A percentile compares a stretch with the other conserved stretches of the same genome.
phyloP scores from a whole-genome alignment of 495 filamentous ascomycete species.

The Hyaloscypha hepaticicola region DNA sequence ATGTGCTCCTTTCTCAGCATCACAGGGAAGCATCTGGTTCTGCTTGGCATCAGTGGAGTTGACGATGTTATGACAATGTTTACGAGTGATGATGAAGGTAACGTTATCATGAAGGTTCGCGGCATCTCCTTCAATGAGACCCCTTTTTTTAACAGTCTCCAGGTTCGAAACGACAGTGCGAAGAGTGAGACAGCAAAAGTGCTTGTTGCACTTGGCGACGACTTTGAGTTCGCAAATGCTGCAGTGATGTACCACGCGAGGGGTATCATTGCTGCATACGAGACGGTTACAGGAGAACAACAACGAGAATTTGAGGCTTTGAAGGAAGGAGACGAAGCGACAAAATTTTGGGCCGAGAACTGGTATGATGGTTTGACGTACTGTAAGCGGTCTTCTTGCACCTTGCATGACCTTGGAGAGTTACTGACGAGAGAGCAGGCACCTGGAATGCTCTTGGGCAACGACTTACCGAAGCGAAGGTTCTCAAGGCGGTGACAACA shows the following conservation, averaged over 20 bases:
- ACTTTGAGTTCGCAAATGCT: constrained; percentile 75
- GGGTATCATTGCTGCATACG: constrained; percentile 52
- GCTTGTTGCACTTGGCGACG: constrained; percentile 68
- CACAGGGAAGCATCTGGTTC: constrained; percentile 75
- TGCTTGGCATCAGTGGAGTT: constrained; percentile 77
- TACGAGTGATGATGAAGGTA: constrained; percentile 61
- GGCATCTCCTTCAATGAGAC: neutral
- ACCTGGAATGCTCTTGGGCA: constrained; percentile 95
- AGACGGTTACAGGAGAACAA: constrained; percentile 37
- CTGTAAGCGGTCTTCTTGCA: constrained; percentile 42
- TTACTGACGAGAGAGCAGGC: constrained; percentile 40
- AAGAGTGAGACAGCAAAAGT: constrained; percentile 55
- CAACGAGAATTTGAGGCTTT: constrained; percentile 47
- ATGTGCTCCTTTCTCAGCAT: constrained; percentile 75
- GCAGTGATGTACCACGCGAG: constrained; percentile 86
- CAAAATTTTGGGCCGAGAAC: constrained; percentile 68
- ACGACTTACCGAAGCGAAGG: constrained; percentile 73
- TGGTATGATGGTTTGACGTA: constrained; percentile 85
- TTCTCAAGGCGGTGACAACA: constrained; percentile 69
- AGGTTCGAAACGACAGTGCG: constrained; percentile 63
- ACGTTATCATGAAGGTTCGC: constrained; percentile 64
- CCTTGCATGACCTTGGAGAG: neutral
- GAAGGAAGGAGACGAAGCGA: constrained; percentile 41
- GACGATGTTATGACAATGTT: constrained; percentile 71
- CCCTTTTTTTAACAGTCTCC: constrained; percentile 1